Evolutionary conservation across 768 basidiomycete species (phyloP), one percentile per base, ranked within the genome.

Genomic region (Phanerodontia chrysosporium): DNA sequence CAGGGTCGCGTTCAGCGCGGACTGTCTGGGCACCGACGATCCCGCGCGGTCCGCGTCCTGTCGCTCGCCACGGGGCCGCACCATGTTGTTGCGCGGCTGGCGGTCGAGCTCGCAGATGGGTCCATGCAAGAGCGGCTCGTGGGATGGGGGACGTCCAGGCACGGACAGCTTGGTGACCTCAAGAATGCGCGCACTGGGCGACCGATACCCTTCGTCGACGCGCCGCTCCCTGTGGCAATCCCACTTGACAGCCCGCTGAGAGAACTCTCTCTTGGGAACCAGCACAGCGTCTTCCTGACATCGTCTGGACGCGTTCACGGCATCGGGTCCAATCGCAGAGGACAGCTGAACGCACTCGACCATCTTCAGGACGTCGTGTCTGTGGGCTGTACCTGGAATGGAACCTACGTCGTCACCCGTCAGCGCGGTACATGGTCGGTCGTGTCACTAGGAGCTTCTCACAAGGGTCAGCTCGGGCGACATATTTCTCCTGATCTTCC

Each of bases 91-190:
- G 79, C 69, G 4, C 73, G 78, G 18, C 56, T 90, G 16, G 65
- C 69, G 14, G 48, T 66, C 9, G 59, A 68, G 13, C 46, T 64
- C 24, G 52, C 57, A 1, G 67, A 73, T 52, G 66, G 67, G 22
- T 57, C 61, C 21, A 46, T 61, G 4, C 53, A 56, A 18, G 71
- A 66, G 52, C 62, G 72, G 46, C 27, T 80, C 13, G 76, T 87
- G 5, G 95, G 94, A 7, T 98, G 95, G 95, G 95, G 95, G 5
- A 76, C 85, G 1, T 81, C 84, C 14, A 77, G 95, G 30, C 92
- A 95, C 66, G 92, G 93, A 3, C 94, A 98, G 67, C 80, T 98
- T 1, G 90, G 89, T 3, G 62, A 69, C 25, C 58, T 70, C 18
- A 36, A 61, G 27, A 60, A 65, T 29, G 44, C 62, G 9, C 58